A percentile compares a stretch with the other conserved stretches of the same genome.
Evolutionary conservation across 2,329 filamentous ascomycete genomes (phyloP).

Genomic region (Dryadomyces quercus-mongolicae): DNA sequence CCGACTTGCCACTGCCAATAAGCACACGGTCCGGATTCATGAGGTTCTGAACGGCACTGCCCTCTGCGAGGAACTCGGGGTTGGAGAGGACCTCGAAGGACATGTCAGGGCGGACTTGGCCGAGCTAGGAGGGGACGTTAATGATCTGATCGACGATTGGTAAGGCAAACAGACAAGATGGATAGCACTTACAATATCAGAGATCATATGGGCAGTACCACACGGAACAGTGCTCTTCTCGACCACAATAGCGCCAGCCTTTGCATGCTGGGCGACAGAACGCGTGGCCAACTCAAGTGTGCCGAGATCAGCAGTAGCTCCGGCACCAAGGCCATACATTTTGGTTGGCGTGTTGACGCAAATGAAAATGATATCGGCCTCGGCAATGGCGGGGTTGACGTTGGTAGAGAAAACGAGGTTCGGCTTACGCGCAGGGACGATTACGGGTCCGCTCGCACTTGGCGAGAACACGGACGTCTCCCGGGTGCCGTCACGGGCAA

Average conservation of each 20-base stretch:
- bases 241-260: constrained; percentile 3
- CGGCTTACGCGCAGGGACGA: not conserved
- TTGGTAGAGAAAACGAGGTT: constrained; percentile 4
- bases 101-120: not conserved
- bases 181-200: not conserved
- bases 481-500: constrained; percentile 1
- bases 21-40: constrained; percentile 4
- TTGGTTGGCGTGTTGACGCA: constrained; percentile 6
- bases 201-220: constrained; percentile 3
- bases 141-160: too few relatives aligned
- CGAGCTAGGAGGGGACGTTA: not conserved
- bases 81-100: constrained; percentile 3
- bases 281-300: constrained; percentile 1
- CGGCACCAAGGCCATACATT: constrained; percentile 3
- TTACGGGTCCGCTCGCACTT: not conserved
- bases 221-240: constrained; percentile 6
- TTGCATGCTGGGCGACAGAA: constrained; percentile 1
- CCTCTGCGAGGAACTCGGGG: constrained; percentile 5
- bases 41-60: constrained; percentile 2
- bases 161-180: not conserved
- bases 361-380: constrained; percentile 4
- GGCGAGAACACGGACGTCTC: not conserved
- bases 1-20: constrained; percentile 1
- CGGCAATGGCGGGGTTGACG: not conserved
- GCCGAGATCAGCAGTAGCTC: constrained; percentile 2